Conservation (phyloP, 106 monocot genomes). For the Gastrodia elata region DNA sequence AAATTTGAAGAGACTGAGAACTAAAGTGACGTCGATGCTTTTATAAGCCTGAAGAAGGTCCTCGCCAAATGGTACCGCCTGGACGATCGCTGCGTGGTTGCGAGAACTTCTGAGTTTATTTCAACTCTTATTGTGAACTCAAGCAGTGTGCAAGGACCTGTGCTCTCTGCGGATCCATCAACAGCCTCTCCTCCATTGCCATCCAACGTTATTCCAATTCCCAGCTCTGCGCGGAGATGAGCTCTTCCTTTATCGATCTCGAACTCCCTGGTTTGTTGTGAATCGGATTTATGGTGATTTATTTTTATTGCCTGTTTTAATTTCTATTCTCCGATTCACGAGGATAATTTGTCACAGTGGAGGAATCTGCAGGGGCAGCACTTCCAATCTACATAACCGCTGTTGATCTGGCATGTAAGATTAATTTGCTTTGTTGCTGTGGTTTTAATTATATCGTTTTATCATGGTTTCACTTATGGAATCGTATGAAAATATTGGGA, state of each 20-base stretch:
- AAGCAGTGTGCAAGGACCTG: slow-evolving; percentile 93
- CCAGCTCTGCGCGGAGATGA: slow-evolving; percentile 54
- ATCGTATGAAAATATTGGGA: too few species aligned
- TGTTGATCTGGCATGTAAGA: slow-evolving; percentile 86
- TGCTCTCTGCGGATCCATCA: slow-evolving; percentile 70
- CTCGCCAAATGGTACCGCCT: too few species aligned
- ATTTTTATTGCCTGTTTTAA: slow-evolving; percentile 1
- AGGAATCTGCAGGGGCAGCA: slow-evolving; percentile 44
- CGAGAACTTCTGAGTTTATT: slow-evolving; percentile 93
- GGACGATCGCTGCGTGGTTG: too few species aligned
- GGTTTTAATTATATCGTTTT: neutral
- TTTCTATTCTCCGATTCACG: neutral
- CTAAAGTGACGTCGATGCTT: too few species aligned
- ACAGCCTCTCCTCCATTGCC: slow-evolving; percentile 47
- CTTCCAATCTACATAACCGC: slow-evolving; percentile 87
- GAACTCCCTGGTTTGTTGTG: slow-evolving; percentile 41
- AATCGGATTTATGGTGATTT: neutral
- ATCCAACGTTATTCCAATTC: slow-evolving; percentile 48
- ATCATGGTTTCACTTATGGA: neutral
- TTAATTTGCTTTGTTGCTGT: neutral
- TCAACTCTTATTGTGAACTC: slow-evolving; percentile 83
- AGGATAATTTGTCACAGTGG: slow-evolving; percentile 13
- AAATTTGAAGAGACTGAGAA: too few species aligned
- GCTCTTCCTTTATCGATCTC: slow-evolving; percentile 89
- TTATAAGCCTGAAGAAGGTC: too few species aligned